Conservation (phyloP, 495 filamentous ascomycete genomes). For the Penicillium cataractarum region DNA sequence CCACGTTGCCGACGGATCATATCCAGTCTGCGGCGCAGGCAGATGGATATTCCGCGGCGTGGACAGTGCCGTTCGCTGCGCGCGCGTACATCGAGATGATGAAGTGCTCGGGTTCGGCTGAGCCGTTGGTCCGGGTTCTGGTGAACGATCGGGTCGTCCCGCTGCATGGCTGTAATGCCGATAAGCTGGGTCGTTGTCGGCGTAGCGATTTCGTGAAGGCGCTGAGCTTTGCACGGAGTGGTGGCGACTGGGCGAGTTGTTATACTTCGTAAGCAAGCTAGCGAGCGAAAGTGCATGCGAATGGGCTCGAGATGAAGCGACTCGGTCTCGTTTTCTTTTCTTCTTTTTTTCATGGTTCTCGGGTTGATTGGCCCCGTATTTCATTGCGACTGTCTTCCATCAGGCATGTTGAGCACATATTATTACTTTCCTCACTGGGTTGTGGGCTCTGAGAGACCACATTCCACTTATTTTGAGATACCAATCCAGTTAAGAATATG, state of each 20-base stretch:
- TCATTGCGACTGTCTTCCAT: not conserved
- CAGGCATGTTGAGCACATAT: not conserved
- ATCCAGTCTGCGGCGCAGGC: slow-evolving; percentile 47
- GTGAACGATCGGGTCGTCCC: slow-evolving; percentile 82
- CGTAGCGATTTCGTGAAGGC: slow-evolving; percentile 68
- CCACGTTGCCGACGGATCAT: slow-evolving; percentile 49
- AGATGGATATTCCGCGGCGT: slow-evolving; percentile 66
- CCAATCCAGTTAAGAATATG: not conserved
- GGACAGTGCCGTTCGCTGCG: slow-evolving; percentile 79
- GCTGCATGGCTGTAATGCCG: slow-evolving; percentile 66
- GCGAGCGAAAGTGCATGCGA: not conserved
- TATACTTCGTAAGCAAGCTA: slow-evolving; percentile 39
- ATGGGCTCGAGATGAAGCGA: not conserved
- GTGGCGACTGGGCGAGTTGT: slow-evolving; percentile 74
- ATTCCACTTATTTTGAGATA: not conserved
- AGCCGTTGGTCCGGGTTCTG: slow-evolving; percentile 72
- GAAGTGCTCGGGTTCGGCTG: slow-evolving; percentile 54
- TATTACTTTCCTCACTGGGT: not conserved
- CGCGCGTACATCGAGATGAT: slow-evolving; percentile 85
- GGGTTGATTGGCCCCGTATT: not conserved
- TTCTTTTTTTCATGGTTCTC: not conserved
- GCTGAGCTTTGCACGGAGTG: slow-evolving; percentile 67
- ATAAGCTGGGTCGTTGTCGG: slow-evolving; percentile 68
- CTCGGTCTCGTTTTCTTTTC: not conserved
- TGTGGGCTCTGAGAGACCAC: not conserved